Evolutionary conservation across 2,329 filamentous ascomycete species (phyloP).

Genomic region (Nothophaeocryptopus gaeumannii): DNA sequence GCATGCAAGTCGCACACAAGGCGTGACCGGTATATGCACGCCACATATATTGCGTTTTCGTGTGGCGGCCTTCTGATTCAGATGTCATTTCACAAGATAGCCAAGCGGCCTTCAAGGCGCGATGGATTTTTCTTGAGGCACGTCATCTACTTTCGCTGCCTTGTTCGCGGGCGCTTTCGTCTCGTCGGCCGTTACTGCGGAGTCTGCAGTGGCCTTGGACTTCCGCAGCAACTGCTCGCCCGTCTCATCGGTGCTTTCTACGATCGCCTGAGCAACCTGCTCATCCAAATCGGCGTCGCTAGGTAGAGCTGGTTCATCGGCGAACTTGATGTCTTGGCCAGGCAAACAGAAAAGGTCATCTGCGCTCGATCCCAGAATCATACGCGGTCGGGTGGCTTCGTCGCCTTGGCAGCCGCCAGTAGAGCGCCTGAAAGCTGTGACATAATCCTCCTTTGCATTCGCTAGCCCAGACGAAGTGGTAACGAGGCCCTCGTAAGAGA

Average conservation of each 20-base stretch:
- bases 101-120: too few relatives aligned
- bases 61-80: too few relatives aligned
- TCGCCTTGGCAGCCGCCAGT: constrained; percentile 64
- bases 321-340: constrained; percentile 28
- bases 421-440: constrained; percentile 57
- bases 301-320: constrained; percentile 14
- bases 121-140: too few relatives aligned
- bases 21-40: too few relatives aligned
- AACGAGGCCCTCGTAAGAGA: constrained; percentile 63
- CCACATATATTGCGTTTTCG: too few relatives aligned
- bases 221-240: background rate
- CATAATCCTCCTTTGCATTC: constrained; percentile 52
- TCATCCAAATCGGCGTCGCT: constrained; percentile 4
- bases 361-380: constrained; percentile 39
- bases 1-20: too few relatives aligned
- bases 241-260: constrained; percentile 6
- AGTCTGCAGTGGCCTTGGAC: too few relatives aligned
- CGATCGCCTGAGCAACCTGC: constrained; percentile 5
- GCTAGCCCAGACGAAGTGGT: constrained; percentile 42
- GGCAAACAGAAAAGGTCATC: constrained; percentile 65
- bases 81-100: too few relatives aligned
- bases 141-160: too few relatives aligned
- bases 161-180: too few relatives aligned
- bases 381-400: constrained; percentile 34
- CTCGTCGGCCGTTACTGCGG: too few relatives aligned